Conservation (phyloP, 148 eudicot genomes). For the Dianthus caryophyllus region DNA sequence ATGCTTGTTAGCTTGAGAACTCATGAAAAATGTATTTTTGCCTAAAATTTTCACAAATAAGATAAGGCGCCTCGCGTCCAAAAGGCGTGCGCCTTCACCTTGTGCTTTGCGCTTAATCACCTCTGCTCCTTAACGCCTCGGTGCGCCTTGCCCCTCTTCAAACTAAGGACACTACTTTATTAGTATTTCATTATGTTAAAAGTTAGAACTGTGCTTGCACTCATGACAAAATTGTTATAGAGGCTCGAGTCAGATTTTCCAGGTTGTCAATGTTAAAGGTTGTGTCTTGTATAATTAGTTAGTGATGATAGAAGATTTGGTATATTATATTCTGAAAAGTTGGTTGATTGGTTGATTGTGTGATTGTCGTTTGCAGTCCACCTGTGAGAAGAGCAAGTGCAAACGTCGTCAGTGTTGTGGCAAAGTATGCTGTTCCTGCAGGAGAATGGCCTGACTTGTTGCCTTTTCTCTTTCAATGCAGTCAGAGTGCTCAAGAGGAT, state of each 20-base stretch:
- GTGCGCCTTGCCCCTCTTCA: too few relatives aligned
- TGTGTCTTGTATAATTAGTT: neutral
- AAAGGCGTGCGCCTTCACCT: too few relatives aligned
- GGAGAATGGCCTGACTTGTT: conserved; percentile 97
- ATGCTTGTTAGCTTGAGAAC: too few relatives aligned
- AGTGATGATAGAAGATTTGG: neutral
- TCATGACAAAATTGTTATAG: neutral
- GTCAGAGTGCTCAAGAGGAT: conserved; percentile 95
- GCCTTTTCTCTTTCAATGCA: conserved; percentile 93
- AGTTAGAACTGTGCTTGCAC: neutral
- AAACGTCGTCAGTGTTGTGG: conserved; percentile 85
- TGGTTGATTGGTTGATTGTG: neutral
- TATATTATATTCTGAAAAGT: neutral
- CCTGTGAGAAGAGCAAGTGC: conserved; percentile 98
- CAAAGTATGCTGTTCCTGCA: conserved; percentile 93
- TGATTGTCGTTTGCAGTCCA: conserved; percentile 48
- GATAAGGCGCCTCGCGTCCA: too few relatives aligned
- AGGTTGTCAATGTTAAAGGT: neutral
- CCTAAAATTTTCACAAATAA: too few relatives aligned
- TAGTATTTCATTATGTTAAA: too few relatives aligned
- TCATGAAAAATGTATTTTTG: too few relatives aligned
- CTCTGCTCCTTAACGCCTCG: too few relatives aligned
- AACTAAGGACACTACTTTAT: too few relatives aligned
- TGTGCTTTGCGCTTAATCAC: too few relatives aligned
- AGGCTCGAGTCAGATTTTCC: neutral